Evolutionary conservation across 2,329 filamentous ascomycete genomes (phyloP), one percentile per base, ranked within the genome.

Genomic region (Phialophora chinensis): DNA sequence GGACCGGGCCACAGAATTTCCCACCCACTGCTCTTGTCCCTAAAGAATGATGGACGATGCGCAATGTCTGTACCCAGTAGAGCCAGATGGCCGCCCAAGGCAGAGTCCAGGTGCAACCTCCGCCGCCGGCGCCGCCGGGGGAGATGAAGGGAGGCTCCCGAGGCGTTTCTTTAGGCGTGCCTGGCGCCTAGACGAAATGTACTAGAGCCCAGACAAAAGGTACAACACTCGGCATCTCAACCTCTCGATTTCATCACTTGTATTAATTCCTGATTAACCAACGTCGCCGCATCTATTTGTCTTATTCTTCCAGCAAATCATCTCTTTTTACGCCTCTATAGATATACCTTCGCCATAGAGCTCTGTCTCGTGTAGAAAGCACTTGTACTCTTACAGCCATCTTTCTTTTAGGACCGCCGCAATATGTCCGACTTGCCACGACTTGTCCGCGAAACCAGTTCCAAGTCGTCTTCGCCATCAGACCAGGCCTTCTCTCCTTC

Each of bases 401-500:
- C 35, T 38, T 14, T 11, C 23, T 35, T 6, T 11, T 12, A 6
- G 4, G 14, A 25, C 23, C 2, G 12, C 29, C n/a, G 7, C 17
- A 50, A 20, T 27, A 60, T 60, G 57, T 60, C 57, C 57, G 57
- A 60, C 57, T 7, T 33, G 25, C 59, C 59, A 27, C 59, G 33
- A 33, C 59, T 61, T 14, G 49, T 61, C 20, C 59, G 14, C 59
- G 59, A 61, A 44, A 38, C 59, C 8, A 38, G n/a, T 23, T 17
- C 59, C n/a, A 23, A 25, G 29, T 31, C 59, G 23, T 38, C 49
- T 11, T 54, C 59, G 6, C 11, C n/a, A 6, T 20, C 29, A 38
- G 60, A 63, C 29, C 54, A n/a, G 31, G 65, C 54, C 35, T 58
- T 63, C 42, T 58, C 54, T 17, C 14, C 54, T 8, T 44, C 61